Percentiles rank a stretch among this genome's conserved stretches.
These are phyloP conservation scores for Metschnikowia lochheadii DNA, from an alignment of 805 yeast species.

Conservation along the genomic window DNA sequence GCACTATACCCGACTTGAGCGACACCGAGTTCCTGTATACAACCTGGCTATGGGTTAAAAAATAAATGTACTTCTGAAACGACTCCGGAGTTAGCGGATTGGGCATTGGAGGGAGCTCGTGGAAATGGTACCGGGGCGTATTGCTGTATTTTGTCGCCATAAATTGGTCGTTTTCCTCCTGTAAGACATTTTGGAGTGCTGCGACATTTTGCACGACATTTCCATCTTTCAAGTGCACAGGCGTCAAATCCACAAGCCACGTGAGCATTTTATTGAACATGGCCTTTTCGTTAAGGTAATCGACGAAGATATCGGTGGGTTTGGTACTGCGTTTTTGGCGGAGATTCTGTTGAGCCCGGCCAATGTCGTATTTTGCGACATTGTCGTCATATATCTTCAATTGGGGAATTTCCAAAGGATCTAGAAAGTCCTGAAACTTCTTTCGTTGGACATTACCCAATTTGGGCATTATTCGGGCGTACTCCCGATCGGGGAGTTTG, in stretches of 20 bases:
- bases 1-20: slow-evolving; percentile 31
- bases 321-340: slow-evolving; percentile 16
- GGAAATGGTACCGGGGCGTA: slow-evolving; percentile 22
- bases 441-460: slow-evolving; percentile 19
- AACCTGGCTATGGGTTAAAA: slow-evolving; percentile 32
- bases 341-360: slow-evolving; percentile 28
- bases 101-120: slow-evolving; percentile 34
- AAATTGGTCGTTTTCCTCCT: slow-evolving; percentile 20
- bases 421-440: slow-evolving; percentile 29
- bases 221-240: slow-evolving; percentile 23
- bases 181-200: slow-evolving; percentile 11
- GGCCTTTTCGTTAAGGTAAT: slow-evolving; percentile 27
- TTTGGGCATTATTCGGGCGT: slow-evolving; percentile 13
- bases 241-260: slow-evolving; percentile 29
- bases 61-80: slow-evolving; percentile 34
- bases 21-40: slow-evolving; percentile 32
- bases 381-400: slow-evolving; percentile 29
- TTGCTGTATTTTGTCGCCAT: slow-evolving; percentile 5
- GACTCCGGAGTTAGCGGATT: slow-evolving; percentile 21
- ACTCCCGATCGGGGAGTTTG: neutral
- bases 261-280: slow-evolving; percentile 32
- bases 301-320: slow-evolving; percentile 19
- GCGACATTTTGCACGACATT: slow-evolving; percentile 12
- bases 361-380: slow-evolving; percentile 20
- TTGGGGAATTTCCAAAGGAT: slow-evolving; percentile 32